Evolutionary conservation across 495 filamentous ascomycete genomes (phyloP).

Genomic region (Patellaria atrata): DNA sequence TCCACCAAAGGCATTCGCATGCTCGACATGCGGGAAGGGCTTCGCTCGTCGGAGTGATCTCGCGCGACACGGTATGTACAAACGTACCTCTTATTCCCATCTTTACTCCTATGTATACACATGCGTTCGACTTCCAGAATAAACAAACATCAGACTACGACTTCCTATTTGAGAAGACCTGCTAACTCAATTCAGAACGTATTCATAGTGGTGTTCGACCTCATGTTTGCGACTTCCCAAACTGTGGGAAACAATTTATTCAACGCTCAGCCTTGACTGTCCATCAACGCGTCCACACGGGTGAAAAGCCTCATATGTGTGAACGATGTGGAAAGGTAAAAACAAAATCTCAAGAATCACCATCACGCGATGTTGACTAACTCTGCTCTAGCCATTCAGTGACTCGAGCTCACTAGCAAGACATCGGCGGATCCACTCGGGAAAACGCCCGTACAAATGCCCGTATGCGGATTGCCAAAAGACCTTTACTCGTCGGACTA

Average conservation of each 20-base stretch:
- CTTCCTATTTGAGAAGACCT: no score
- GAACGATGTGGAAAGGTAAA: constrained; percentile 90
- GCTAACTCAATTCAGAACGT: no score
- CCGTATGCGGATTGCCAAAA: constrained; percentile 97
- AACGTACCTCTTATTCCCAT: no score
- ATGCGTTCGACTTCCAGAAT: constrained; percentile 4
- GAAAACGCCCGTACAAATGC: constrained; percentile 93
- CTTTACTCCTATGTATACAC: no score
- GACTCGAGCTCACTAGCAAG: constrained; percentile 91
- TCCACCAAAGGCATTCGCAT: constrained; percentile 75
- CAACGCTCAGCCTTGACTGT: constrained; percentile 96
- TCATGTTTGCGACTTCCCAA: constrained; percentile 81
- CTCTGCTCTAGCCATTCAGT: constrained; percentile 66
- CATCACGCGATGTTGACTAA: constrained; percentile 1
- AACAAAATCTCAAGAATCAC: constrained; percentile 2
- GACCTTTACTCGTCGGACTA: constrained; percentile 92
- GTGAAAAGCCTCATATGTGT: constrained; percentile 97
- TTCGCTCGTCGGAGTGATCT: constrained; percentile 93
- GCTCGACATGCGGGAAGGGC: constrained; percentile 75
- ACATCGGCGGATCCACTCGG: constrained; percentile 89
- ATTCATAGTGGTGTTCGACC: constrained; percentile 89
- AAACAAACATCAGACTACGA: constrained; percentile 5
- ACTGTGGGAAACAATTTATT: constrained; percentile 92
- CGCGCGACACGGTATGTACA: constrained; percentile 70
- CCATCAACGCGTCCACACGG: constrained; percentile 87